These are phyloP conservation scores for Russula vinacea DNA, from an alignment of 768 basidiomycete genomes.

Conservation along the genomic window DNA sequence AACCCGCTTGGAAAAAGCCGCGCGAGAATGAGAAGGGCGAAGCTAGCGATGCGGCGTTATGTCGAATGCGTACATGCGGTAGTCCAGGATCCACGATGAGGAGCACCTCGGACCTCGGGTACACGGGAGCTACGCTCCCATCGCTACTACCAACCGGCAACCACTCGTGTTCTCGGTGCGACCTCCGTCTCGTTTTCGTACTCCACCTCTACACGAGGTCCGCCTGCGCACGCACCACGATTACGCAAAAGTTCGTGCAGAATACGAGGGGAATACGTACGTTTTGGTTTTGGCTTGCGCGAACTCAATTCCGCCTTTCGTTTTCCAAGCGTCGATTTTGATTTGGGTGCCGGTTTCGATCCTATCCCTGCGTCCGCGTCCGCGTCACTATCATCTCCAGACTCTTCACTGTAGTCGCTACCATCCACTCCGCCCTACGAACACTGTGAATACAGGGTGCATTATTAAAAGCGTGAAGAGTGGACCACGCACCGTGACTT, in stretches of 20 bases:
- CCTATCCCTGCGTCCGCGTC: neutral
- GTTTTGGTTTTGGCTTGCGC: slow-evolving; percentile 26
- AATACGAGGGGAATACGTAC: slow-evolving; percentile 4
- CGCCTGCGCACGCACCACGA: slow-evolving; percentile 9
- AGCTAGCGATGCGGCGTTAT: neutral
- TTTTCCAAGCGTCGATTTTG: slow-evolving; percentile 16
- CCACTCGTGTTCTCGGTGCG: slow-evolving; percentile 8
- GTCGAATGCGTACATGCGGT: slow-evolving; percentile 1
- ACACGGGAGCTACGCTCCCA: neutral
- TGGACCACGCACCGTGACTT: slow-evolving; percentile 50
- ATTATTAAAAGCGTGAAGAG: neutral
- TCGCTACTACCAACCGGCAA: slow-evolving; percentile 21
- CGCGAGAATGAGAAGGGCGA: neutral
- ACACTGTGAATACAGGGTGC: neutral
- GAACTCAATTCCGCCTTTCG: slow-evolving; percentile 20
- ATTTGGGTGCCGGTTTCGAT: slow-evolving; percentile 14
- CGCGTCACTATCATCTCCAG: slow-evolving; percentile 11
- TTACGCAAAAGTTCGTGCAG: neutral
- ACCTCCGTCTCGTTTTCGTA: slow-evolving; percentile 25
- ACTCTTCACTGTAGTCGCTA: slow-evolving; percentile 13
- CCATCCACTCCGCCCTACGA: slow-evolving; percentile 11
- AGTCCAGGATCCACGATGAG: neutral
- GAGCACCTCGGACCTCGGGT: neutral
- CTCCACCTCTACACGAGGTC: slow-evolving; percentile 25
- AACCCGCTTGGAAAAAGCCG: neutral